Evolutionary conservation across 2,329 filamentous ascomycete species (phyloP).

Genomic region (Monosporascus sp.): DNA sequence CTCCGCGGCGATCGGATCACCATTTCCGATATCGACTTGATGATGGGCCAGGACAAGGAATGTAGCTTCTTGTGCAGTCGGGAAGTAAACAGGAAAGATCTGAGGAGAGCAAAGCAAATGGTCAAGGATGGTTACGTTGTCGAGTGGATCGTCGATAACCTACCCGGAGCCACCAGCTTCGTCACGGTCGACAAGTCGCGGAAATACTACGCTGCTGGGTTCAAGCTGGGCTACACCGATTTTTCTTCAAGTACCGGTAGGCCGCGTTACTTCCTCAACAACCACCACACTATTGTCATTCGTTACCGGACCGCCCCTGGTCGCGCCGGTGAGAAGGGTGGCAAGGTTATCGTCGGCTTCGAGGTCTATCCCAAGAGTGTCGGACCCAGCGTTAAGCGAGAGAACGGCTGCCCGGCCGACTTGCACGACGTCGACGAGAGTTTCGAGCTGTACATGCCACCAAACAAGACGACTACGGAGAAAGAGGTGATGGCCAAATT

Average conservation of each 20-base stretch:
- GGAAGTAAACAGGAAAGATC: slow-evolving; percentile 56
- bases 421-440: slow-evolving; percentile 57
- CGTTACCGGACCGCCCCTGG: slow-evolving; percentile 69
- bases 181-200: slow-evolving; percentile 77
- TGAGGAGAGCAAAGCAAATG: slow-evolving; percentile 64
- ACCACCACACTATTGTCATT: slow-evolving; percentile 81
- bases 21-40: slow-evolving; percentile 75
- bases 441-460: slow-evolving; percentile 63
- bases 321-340: slow-evolving; percentile 60
- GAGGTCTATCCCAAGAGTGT: slow-evolving; percentile 88
- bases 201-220: slow-evolving; percentile 86
- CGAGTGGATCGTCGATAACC: slow-evolving; percentile 90
- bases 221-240: slow-evolving; percentile 79
- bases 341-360: slow-evolving; percentile 80
- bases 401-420: slow-evolving; percentile 63
- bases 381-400: slow-evolving; percentile 51
- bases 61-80: slow-evolving; percentile 68
- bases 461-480: slow-evolving; percentile 48
- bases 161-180: slow-evolving; percentile 84
- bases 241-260: slow-evolving; percentile 52
- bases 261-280: slow-evolving; percentile 71
- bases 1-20: slow-evolving; percentile 81
- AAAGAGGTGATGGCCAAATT: slow-evolving; percentile 38
- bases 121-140: slow-evolving; percentile 77
- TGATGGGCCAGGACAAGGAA: slow-evolving; percentile 69